phyloP scores from a whole-genome alignment of 1,139 yeast species.

The Protomyces macrosporus region DNA sequence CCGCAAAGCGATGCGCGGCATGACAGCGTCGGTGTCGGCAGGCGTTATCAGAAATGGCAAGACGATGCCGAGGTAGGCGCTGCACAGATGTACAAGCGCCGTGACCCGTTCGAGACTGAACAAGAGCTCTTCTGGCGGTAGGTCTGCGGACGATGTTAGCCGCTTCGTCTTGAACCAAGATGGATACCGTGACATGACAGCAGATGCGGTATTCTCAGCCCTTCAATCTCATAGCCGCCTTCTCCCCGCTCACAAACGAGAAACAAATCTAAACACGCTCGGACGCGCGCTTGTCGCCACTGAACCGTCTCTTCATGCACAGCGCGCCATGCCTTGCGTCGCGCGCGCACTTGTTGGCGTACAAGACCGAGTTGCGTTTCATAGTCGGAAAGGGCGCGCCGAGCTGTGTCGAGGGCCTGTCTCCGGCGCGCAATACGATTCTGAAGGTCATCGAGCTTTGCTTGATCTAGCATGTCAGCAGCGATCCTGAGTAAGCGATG shows the following conservation, averaged over 20 bases:
- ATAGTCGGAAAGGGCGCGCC: neutral
- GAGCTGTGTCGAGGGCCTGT: conserved; percentile 5
- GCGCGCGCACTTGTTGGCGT: conserved; percentile 1
- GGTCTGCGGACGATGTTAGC: neutral
- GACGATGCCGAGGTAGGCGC: conserved; percentile 8
- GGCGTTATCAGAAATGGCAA: conserved; percentile 2
- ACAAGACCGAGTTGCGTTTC: neutral
- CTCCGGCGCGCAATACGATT: conserved; percentile 19
- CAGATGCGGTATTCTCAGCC: conserved; percentile 7
- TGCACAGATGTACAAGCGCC: neutral
- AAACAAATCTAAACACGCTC: neutral
- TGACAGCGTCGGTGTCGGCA: neutral
- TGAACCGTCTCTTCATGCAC: neutral
- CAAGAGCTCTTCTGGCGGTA: neutral
- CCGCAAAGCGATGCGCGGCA: neutral
- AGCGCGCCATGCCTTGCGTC: conserved; percentile 6
- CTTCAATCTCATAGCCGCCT: neutral
- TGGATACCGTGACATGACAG: conserved; percentile 5
- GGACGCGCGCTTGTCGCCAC: neutral
- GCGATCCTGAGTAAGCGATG: neutral
- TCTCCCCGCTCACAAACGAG: neutral
- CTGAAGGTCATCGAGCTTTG: conserved; percentile 5
- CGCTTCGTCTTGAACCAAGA: neutral
- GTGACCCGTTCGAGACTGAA: neutral
- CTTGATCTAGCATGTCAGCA: conserved; percentile 2